Conservation (phyloP, 2,329 filamentous ascomycete genomes). For the Aspergillus pseudoterreus region DNA sequence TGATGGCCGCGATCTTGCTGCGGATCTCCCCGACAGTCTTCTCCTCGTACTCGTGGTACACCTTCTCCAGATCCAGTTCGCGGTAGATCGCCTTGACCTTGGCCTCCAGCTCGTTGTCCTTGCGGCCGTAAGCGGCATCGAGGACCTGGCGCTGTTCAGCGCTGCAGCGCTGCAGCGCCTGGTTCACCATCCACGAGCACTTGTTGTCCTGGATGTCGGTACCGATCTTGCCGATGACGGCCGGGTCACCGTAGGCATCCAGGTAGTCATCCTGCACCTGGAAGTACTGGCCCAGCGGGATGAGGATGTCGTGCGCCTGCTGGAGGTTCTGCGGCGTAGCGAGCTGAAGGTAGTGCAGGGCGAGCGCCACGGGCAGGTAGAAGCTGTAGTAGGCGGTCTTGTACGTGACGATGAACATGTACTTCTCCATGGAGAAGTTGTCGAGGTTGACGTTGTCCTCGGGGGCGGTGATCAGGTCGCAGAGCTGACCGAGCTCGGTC, state of each 20-base stretch:
- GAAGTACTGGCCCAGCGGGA: conserved; percentile 98
- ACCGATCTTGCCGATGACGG: conserved; percentile 95
- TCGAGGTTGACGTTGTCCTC: conserved; percentile 88
- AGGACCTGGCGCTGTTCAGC: conserved; percentile 84
- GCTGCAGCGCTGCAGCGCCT: conserved; percentile 75
- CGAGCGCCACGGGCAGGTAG: conserved; percentile 92
- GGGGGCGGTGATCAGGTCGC: conserved; percentile 90
- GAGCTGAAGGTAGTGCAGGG: conserved; percentile 77
- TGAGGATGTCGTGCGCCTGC: conserved; percentile 84
- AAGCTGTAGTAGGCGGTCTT: conserved; percentile 99
- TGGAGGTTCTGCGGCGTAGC: conserved; percentile 87
- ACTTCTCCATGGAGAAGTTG: conserved; percentile 91
- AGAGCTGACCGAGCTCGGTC: conserved; percentile 92
- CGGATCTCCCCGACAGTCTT: conserved; percentile 74
- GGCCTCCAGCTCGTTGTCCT: conserved; percentile 78
- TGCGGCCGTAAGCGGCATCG: conserved; percentile 90
- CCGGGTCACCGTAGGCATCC: conserved; percentile 91
- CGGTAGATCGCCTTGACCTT: conserved; percentile 85
- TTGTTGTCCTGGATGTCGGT: conserved; percentile 99
- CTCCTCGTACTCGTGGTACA: conserved; percentile 89
- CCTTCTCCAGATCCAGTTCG: conserved; percentile 76
- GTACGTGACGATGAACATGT: conserved; percentile 97
- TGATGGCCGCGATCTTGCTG: conserved; percentile 70
- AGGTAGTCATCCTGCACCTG: conserved; percentile 99
- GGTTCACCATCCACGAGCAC: conserved; percentile 97